Evolutionary conservation across 1,284 basidiomycete genomes (phyloP).

Genomic region (Ceratobasidium sp.): DNA sequence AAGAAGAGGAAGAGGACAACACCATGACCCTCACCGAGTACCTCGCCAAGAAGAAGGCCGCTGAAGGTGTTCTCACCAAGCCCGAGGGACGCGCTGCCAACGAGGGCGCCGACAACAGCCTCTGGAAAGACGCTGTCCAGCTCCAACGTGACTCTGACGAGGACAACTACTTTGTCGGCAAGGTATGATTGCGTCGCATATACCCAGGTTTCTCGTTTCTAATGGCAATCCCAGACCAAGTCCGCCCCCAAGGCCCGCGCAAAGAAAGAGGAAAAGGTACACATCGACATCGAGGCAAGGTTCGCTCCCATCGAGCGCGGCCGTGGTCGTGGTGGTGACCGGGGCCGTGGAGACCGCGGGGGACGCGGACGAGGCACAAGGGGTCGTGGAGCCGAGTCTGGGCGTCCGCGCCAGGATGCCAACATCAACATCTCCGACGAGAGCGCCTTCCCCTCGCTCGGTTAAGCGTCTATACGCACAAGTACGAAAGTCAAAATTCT

Average conservation of each 20-base stretch:
- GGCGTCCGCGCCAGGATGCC: conserved; percentile 38
- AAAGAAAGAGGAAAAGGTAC: conserved; percentile 41
- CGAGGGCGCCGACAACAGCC: conserved; percentile 71
- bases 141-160: conserved; percentile 59
- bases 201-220: background rate
- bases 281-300: conserved; percentile 39
- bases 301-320: conserved; percentile 37
- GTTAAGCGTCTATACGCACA: conserved; percentile 19
- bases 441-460: conserved; percentile 40
- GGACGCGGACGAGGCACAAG: conserved; percentile 50
- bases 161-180: conserved; percentile 40
- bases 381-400: conserved; percentile 52
- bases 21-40: conserved; percentile 88
- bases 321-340: conserved; percentile 35
- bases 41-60: conserved; percentile 71
- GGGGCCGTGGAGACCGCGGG: conserved; percentile 45
- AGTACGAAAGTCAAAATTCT: conserved; percentile 30
- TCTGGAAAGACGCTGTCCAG: conserved; percentile 69
- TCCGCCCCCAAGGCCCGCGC: conserved; percentile 37
- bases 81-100: conserved; percentile 74
- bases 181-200: conserved; percentile 32
- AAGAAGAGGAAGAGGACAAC: conserved; percentile 91
- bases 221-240: conserved; percentile 30
- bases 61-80: conserved; percentile 59
- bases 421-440: conserved; percentile 39